These are phyloP conservation scores for Zizania palustris DNA, from an alignment of 202 grass and related monocot genomes.

Conservation along the genomic window DNA sequence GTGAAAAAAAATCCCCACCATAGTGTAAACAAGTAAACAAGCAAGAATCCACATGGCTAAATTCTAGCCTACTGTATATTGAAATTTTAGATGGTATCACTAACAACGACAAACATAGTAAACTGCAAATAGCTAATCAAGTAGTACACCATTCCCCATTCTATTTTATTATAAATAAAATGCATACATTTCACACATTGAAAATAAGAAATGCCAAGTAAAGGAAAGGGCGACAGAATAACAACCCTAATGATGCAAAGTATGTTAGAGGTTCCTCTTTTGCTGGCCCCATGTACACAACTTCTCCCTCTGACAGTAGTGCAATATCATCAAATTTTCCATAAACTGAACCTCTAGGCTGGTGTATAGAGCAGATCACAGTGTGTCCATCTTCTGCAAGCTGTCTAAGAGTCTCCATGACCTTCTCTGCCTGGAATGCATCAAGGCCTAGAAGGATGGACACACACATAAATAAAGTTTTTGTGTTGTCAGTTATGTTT, in stretches of 20 bases:
- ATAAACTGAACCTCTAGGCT: constrained; percentile 90
- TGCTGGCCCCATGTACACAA: constrained; percentile 85
- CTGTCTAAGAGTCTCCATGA: constrained; percentile 95
- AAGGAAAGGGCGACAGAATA: constrained; percentile 30
- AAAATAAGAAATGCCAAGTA: neutral
- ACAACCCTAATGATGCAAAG: constrained; percentile 76
- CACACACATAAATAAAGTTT: constrained; percentile 15
- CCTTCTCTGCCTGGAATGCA: constrained; percentile 98
- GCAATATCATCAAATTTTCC: constrained; percentile 95
- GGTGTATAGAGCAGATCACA: constrained; percentile 95
- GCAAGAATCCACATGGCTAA: neutral
- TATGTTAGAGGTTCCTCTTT: constrained; percentile 84
- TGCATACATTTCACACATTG: neutral
- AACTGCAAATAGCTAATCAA: neutral
- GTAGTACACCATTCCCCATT: neutral
- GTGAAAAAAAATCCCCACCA: neutral
- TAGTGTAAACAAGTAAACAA: constrained; percentile 7
- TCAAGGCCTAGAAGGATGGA: constrained; percentile 67
- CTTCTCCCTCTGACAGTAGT: constrained; percentile 76
- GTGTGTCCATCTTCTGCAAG: constrained; percentile 96
- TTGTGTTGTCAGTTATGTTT: neutral
- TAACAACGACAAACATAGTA: constrained; percentile 10
- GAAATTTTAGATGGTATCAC: neutral
- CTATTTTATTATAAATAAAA: neutral
- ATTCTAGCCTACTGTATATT: constrained; percentile 20